Percentiles rank a stretch among this genome's conserved stretches.
Conservation (phyloP, 1,284 basidiomycete genomes). For the Papiliotrema flavescens region DNA sequence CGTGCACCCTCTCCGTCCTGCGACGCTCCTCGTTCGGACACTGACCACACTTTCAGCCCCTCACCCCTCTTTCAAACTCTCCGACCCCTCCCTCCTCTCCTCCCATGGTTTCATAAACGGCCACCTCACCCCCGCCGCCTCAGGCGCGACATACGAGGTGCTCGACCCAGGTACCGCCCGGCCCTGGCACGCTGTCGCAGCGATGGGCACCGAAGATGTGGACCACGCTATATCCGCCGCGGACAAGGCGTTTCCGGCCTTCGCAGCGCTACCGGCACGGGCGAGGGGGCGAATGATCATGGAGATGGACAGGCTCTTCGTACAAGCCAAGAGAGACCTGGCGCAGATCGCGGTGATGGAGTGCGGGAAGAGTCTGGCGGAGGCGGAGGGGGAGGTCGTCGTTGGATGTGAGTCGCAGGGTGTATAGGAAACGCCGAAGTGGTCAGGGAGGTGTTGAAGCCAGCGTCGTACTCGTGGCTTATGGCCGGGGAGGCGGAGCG, state of each 20-base stretch:
- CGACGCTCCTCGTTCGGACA: too few species aligned
- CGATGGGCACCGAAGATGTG: neutral
- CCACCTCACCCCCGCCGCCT: neutral
- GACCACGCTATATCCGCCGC: neutral
- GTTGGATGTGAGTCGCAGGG: constrained; percentile 50
- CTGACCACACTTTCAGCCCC: too few species aligned
- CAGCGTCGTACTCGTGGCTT: constrained; percentile 20
- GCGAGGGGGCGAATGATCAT: neutral
- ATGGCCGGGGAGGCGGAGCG: constrained; percentile 70
- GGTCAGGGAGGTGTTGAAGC: neutral
- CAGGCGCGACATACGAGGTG: neutral
- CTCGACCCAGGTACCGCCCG: neutral
- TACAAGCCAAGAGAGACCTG: constrained; percentile 17
- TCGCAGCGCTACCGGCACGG: neutral
- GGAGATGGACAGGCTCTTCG: constrained; percentile 1
- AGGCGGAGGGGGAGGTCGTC: constrained; percentile 70
- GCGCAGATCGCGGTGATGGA: constrained; percentile 50
- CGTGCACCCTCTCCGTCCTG: too few species aligned
- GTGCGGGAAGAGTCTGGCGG: constrained; percentile 78
- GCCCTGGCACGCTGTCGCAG: neutral
- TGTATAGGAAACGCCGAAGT: neutral
- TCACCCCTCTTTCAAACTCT: neutral
- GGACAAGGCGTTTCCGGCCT: neutral
- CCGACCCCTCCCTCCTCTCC: neutral
- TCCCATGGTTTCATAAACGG: neutral